phyloP scores from a whole-genome alignment of 2,329 filamentous ascomycete species.

The Xylariaceae sp. region DNA sequence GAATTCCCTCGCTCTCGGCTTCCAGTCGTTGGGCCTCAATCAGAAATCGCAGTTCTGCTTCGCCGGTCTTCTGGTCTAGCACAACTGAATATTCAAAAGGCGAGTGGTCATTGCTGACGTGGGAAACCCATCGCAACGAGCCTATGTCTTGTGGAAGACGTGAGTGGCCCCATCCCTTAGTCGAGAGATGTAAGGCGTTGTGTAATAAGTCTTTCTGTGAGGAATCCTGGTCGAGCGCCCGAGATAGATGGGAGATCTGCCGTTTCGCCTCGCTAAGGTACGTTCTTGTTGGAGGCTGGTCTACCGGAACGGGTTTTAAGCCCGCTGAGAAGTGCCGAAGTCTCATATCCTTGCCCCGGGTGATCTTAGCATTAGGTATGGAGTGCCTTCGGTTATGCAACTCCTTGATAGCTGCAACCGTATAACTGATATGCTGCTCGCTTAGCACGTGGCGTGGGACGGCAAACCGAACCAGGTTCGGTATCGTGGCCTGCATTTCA shows the following conservation, averaged over 20 bases:
- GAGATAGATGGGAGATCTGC: slow-evolving; percentile 14
- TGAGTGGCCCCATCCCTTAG: slow-evolving; percentile 9
- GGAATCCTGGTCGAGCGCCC: slow-evolving; percentile 11
- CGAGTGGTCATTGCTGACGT: slow-evolving; percentile 18
- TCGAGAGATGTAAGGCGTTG: slow-evolving; percentile 7
- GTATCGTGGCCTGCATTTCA: slow-evolving; percentile 12
- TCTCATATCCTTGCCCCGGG: slow-evolving; percentile 19
- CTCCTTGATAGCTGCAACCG: slow-evolving; percentile 18
- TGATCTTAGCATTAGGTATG: slow-evolving; percentile 21
- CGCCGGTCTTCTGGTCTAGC: slow-evolving; percentile 15
- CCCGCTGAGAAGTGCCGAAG: slow-evolving; percentile 21
- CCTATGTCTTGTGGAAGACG: slow-evolving; percentile 2
- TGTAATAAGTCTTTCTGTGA: slow-evolving; percentile 3
- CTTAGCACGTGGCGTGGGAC: slow-evolving; percentile 21
- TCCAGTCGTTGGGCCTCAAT: slow-evolving; percentile 16
- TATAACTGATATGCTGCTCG: slow-evolving; percentile 21
- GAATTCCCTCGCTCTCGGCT: neutral
- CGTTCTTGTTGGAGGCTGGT: neutral
- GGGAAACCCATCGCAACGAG: slow-evolving; percentile 9
- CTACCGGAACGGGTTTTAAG: slow-evolving; percentile 16
- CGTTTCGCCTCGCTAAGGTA: slow-evolving; percentile 17
- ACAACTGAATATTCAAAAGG: slow-evolving; percentile 19
- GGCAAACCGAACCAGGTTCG: slow-evolving; percentile 22
- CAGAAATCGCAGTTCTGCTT: slow-evolving; percentile 19
- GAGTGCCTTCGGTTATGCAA: slow-evolving; percentile 17